A percentile compares a stretch with the other conserved stretches of the same genome.
phyloP scores from a whole-genome alignment of 2,329 filamentous ascomycete species.

The Bipolaris zeicola region DNA sequence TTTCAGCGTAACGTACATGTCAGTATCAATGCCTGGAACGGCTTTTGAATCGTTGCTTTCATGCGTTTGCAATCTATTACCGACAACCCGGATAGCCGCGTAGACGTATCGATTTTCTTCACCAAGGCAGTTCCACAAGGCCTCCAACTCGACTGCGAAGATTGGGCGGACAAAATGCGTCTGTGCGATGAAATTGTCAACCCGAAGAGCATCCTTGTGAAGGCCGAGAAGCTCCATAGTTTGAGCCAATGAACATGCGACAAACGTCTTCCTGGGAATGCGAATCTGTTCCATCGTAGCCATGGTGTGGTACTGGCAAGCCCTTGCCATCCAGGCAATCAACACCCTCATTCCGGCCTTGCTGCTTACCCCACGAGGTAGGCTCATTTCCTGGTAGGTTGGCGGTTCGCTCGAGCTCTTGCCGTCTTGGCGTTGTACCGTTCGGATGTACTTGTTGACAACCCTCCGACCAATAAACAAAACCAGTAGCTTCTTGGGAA shows the following conservation, averaged over 20 bases:
- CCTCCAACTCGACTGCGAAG: slow-evolving; percentile 20
- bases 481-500: slow-evolving; percentile 28
- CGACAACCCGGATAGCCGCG: slow-evolving; percentile 22
- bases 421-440: slow-evolving; percentile 18
- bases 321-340: slow-evolving; percentile 32
- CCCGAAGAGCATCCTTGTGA: slow-evolving; percentile 23
- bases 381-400: slow-evolving; percentile 13
- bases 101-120: slow-evolving; percentile 27
- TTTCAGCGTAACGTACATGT: slow-evolving; percentile 16
- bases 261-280: slow-evolving; percentile 25
- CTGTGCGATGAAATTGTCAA: slow-evolving; percentile 22
- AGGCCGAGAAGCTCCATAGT: slow-evolving; percentile 26
- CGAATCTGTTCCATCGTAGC: slow-evolving; percentile 18
- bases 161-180: slow-evolving; percentile 23
- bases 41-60: slow-evolving; percentile 1
- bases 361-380: slow-evolving; percentile 19
- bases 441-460: slow-evolving; percentile 24
- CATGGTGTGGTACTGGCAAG: slow-evolving; percentile 20
- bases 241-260: slow-evolving; percentile 28
- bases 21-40: neutral
- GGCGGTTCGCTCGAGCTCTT: slow-evolving; percentile 8
- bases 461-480: slow-evolving; percentile 24
- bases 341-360: slow-evolving; percentile 22
- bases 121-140: slow-evolving; percentile 30
- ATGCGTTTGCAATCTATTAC: neutral